Evolutionary conservation across 805 yeast species (phyloP).

Genomic region (Lipomyces yamanashiensis): DNA sequence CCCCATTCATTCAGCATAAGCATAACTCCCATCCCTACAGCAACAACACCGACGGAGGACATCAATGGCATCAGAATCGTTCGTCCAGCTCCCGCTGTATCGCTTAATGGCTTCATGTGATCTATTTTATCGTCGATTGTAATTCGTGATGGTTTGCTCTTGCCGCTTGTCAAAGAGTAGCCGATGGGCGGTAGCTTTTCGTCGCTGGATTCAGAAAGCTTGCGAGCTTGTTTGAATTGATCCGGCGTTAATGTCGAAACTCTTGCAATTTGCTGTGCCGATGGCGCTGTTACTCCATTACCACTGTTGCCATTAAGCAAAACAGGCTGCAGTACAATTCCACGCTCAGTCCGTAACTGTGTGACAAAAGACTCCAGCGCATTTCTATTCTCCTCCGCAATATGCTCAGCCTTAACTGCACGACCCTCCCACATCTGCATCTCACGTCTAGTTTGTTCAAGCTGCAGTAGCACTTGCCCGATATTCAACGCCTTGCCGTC

Average conservation of each 20-base stretch:
- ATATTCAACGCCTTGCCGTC: constrained; percentile 15
- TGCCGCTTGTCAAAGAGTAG: background rate
- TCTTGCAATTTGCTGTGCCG: constrained; percentile 7
- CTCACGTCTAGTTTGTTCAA: constrained; percentile 28
- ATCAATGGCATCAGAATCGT: constrained; percentile 20
- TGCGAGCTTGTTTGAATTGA: constrained; percentile 20
- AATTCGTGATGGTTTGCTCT: background rate
- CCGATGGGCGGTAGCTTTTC: constrained; percentile 4
- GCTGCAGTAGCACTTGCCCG: constrained; percentile 22
- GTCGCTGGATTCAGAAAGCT: constrained; percentile 1
- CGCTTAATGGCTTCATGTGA: too few relatives aligned
- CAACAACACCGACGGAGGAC: constrained; percentile 31
- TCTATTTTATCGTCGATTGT: background rate
- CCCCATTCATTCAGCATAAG: constrained; percentile 21
- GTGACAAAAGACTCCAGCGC: constrained; percentile 15
- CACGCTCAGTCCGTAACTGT: constrained; percentile 17
- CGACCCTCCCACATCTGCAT: constrained; percentile 21
- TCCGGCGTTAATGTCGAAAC: constrained; percentile 22
- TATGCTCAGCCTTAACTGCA: constrained; percentile 24
- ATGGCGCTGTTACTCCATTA: background rate
- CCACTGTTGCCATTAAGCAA: background rate
- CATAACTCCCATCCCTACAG: constrained; percentile 34
- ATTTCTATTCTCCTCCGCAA: constrained; percentile 25
- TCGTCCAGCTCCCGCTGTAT: background rate
- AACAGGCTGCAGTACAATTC: background rate